Percentiles rank a stretch among this genome's conserved stretches.
phyloP scores from a whole-genome alignment of 1,284 basidiomycete genomes.

The Ustanciosporium gigantosporum region DNA sequence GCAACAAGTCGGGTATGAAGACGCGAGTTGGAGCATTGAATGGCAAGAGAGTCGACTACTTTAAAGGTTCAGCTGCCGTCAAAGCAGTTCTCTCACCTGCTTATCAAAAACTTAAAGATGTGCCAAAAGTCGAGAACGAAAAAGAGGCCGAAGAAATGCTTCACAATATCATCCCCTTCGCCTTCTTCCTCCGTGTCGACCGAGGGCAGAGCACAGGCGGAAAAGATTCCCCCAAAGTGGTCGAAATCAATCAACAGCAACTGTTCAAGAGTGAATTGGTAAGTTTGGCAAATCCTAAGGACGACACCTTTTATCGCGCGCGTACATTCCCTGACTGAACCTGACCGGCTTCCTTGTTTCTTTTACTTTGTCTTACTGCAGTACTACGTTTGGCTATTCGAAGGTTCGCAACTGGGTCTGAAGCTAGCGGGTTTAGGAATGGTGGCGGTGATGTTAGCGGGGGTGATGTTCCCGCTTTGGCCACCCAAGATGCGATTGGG shows the following conservation, averaged over 20 bases:
- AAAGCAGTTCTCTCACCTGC: conserved; percentile 88
- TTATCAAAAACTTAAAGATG: conserved; percentile 81
- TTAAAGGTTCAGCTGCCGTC: conserved; percentile 75
- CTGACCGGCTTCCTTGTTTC: neutral
- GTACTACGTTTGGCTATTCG: conserved; percentile 91
- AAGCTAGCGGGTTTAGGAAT: conserved; percentile 89
- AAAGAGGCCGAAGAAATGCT: conserved; percentile 76
- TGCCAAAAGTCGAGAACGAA: conserved; percentile 68
- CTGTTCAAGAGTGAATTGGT: conserved; percentile 64
- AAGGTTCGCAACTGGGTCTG: conserved; percentile 88
- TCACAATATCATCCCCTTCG: conserved; percentile 72
- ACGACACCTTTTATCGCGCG: too few species aligned
- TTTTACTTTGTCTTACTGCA: conserved; percentile 3
- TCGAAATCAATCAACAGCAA: conserved; percentile 77
- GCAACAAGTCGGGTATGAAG: conserved; percentile 75
- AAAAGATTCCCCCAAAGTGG: conserved; percentile 40
- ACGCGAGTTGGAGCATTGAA: conserved; percentile 84
- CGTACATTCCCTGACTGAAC: neutral
- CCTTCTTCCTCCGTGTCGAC: conserved; percentile 61
- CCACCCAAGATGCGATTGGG: conserved; percentile 89
- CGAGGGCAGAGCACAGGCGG: conserved; percentile 66
- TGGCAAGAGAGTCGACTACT: conserved; percentile 95
- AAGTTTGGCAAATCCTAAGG: too few species aligned
- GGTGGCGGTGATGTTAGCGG: conserved; percentile 90
- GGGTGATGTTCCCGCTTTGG: conserved; percentile 99